Conservation (phyloP, 208 protist genomes). For the Leishmania amazonensis region DNA sequence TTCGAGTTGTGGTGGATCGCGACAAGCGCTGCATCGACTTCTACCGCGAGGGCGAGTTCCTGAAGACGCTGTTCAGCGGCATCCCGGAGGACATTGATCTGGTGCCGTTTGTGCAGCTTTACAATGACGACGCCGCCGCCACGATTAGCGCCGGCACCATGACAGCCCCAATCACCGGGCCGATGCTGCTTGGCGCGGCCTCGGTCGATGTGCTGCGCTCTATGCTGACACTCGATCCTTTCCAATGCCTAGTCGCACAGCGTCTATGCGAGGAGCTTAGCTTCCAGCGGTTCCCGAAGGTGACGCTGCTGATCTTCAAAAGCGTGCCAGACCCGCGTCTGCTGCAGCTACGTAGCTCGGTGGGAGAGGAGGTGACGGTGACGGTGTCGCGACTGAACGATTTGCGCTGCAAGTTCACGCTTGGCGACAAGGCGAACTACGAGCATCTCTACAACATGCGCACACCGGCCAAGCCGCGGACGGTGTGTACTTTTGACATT, state of each 20-base stretch:
- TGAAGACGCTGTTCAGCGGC: slow-evolving; percentile 87
- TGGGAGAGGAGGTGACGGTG: slow-evolving; percentile 58
- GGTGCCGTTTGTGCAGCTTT: slow-evolving; percentile 91
- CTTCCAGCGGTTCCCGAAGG: slow-evolving; percentile 55
- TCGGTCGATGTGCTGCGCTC: slow-evolving; percentile 87
- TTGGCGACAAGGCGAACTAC: slow-evolving; percentile 68
- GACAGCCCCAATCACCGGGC: slow-evolving; percentile 77
- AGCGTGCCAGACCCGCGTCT: slow-evolving; percentile 79
- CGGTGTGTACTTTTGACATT: slow-evolving; percentile 61
- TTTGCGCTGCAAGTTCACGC: slow-evolving; percentile 73
- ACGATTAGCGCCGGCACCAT: slow-evolving; percentile 74
- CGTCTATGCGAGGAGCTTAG: slow-evolving; percentile 76
- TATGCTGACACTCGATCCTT: slow-evolving; percentile 86
- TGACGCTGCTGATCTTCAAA: slow-evolving; percentile 84
- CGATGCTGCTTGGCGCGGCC: slow-evolving; percentile 71
- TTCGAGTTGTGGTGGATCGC: slow-evolving; percentile 80
- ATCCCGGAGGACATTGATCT: slow-evolving; percentile 80
- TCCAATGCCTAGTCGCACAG: slow-evolving; percentile 71
- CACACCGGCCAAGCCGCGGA: slow-evolving; percentile 55
- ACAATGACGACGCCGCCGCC: slow-evolving; percentile 89
- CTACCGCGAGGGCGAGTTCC: slow-evolving; percentile 84
- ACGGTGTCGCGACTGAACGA: slow-evolving; percentile 72
- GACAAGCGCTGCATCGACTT: slow-evolving; percentile 80
- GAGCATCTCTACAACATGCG: slow-evolving; percentile 87
- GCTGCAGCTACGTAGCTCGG: slow-evolving; percentile 67